Conservation (phyloP, 2,329 filamentous ascomycete species). For the Exophiala phaeomuriformis region DNA sequence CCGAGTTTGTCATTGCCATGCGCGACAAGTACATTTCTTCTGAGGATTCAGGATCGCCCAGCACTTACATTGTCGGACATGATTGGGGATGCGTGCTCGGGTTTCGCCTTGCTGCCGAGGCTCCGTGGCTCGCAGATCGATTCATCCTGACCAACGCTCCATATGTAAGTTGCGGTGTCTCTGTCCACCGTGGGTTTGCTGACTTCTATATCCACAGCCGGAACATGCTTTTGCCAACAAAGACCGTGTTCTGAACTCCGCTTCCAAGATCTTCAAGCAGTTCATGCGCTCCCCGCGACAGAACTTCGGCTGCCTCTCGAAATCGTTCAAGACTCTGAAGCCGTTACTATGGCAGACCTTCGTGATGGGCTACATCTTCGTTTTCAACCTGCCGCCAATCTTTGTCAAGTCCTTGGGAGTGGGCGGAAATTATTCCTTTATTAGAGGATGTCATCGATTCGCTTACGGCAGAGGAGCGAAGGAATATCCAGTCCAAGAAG, state of each 20-base stretch:
- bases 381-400: conserved; percentile 44
- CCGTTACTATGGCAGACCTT: conserved; percentile 45
- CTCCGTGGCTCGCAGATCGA: conserved; percentile 48
- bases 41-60: conserved; percentile 34
- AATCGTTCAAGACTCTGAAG: conserved; percentile 37
- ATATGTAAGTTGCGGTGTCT: conserved; percentile 38
- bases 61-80: conserved; percentile 42
- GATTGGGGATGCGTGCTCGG: conserved; percentile 50
- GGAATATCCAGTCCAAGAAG: conserved; percentile 38
- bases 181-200: not conserved
- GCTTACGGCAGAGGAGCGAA: conserved; percentile 33
- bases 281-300: conserved; percentile 39
- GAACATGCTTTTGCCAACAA: conserved; percentile 40
- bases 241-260: conserved; percentile 35
- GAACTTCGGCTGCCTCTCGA: conserved; percentile 41
- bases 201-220: conserved; percentile 30
- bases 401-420: conserved; percentile 40
- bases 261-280: conserved; percentile 46
- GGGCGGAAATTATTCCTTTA: conserved; percentile 45
- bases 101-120: conserved; percentile 53
- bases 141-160: conserved; percentile 50
- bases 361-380: conserved; percentile 50
- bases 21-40: conserved; percentile 37
- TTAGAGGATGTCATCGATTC: conserved; percentile 38
- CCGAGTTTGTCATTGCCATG: conserved; percentile 48